Evolutionary conservation across 2,329 filamentous ascomycete species (phyloP).

Genomic region (Plenodomus lindquistii): DNA sequence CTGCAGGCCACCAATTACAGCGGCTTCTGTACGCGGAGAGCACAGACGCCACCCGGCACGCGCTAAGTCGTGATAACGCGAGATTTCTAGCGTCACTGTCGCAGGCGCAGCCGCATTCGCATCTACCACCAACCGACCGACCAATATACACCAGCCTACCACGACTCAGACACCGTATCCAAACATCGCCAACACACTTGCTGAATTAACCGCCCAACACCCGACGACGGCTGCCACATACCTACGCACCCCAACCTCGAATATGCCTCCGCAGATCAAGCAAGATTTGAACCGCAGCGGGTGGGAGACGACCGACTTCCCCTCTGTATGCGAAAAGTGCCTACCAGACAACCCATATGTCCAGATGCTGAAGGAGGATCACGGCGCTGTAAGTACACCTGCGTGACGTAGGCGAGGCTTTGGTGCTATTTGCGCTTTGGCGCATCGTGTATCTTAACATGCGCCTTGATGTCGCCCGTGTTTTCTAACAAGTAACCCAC

Average conservation of each 20-base stretch:
- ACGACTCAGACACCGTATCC: slow-evolving; percentile 15
- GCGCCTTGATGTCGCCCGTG: not conserved
- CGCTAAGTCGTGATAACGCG: slow-evolving; percentile 9
- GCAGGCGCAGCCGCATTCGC: slow-evolving; percentile 1
- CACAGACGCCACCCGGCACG: slow-evolving; percentile 14
- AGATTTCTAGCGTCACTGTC: slow-evolving; percentile 24
- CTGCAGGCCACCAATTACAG: slow-evolving; percentile 17
- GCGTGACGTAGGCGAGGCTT: not conserved
- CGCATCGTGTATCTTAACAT: not conserved
- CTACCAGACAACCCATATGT: slow-evolving; percentile 96
- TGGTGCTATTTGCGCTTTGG: not conserved
- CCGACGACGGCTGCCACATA: not conserved
- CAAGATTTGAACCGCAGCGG: slow-evolving; percentile 93
- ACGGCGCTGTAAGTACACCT: slow-evolving; percentile 73
- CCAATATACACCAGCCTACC: slow-evolving; percentile 8
- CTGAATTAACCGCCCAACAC: not conserved
- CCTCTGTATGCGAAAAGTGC: slow-evolving; percentile 88
- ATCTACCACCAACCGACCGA: slow-evolving; percentile 1
- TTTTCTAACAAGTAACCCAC: slow-evolving; percentile 53
- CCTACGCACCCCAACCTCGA: slow-evolving; percentile 2
- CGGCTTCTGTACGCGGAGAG: slow-evolving; percentile 16
- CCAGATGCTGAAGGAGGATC: slow-evolving; percentile 98
- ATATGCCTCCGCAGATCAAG: slow-evolving; percentile 90
- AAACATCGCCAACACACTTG: slow-evolving; percentile 13
- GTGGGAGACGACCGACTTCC: slow-evolving; percentile 92